A percentile compares a stretch with the other conserved stretches of the same genome.
Conservation (phyloP, 805 yeast genomes). For the Candida odintsovae region DNA sequence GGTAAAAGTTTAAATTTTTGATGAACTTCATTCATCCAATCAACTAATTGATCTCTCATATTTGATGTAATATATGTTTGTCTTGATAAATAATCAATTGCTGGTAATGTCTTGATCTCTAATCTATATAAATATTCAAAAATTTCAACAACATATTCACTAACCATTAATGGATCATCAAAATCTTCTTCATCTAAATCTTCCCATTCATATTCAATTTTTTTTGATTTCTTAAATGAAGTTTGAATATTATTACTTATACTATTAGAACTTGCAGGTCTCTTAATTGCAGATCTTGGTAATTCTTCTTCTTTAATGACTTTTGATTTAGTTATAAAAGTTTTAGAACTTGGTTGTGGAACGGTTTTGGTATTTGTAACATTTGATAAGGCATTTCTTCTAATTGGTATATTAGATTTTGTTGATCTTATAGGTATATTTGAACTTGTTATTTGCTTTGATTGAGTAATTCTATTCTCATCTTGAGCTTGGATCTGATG, state of each 20-base stretch:
- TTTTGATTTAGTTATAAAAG: not conserved
- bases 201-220: slow-evolving; percentile 47
- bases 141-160: slow-evolving; percentile 86
- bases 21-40: slow-evolving; percentile 92
- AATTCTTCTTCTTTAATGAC: slow-evolving; percentile 13
- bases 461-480: slow-evolving; percentile 16
- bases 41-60: slow-evolving; percentile 83
- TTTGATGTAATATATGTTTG: slow-evolving; percentile 37
- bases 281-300: slow-evolving; percentile 53
- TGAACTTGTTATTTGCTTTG: slow-evolving; percentile 2
- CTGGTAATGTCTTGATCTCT: slow-evolving; percentile 68
- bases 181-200: slow-evolving; percentile 75
- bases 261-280: slow-evolving; percentile 21
- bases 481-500: slow-evolving; percentile 13
- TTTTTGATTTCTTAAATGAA: slow-evolving; percentile 18
- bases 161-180: slow-evolving; percentile 85
- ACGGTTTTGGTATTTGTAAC: slow-evolving; percentile 25
- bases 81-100: slow-evolving; percentile 32
- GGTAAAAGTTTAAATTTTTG: slow-evolving; percentile 77
- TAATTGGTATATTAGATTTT: slow-evolving; percentile 22
- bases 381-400: slow-evolving; percentile 24
- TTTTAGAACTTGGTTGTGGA: not conserved
- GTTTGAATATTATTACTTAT: slow-evolving; percentile 3
- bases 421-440: slow-evolving; percentile 1
- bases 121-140: slow-evolving; percentile 71